Evolutionary conservation across 371 early-diverging fungal species (phyloP).

Genomic region (Apophysomyces variabilis): DNA sequence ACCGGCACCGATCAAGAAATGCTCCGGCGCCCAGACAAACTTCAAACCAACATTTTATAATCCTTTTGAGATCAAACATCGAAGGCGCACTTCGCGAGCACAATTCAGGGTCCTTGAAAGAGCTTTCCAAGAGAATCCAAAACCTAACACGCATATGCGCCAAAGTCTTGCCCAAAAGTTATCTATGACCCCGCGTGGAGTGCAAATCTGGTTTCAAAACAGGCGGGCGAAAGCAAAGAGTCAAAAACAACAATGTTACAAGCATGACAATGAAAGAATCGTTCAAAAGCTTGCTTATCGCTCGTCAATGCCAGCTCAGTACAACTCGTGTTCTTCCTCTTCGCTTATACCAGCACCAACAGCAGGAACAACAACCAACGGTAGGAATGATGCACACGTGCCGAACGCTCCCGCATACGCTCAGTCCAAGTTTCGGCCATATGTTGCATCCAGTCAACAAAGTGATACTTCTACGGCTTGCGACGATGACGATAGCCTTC

Average conservation of each 20-base stretch:
- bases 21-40: constrained; percentile 16
- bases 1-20: constrained; percentile 5
- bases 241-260: background rate
- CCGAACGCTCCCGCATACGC: constrained; percentile 15
- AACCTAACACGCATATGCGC: constrained; percentile 70
- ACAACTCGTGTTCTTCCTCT: background rate
- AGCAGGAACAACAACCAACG: background rate
- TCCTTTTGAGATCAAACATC: constrained; percentile 79
- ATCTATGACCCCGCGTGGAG: constrained; percentile 85
- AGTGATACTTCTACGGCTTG: constrained; percentile 21
- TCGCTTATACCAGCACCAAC: background rate
- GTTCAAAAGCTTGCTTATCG: background rate
- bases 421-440: constrained; percentile 29
- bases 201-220: constrained; percentile 99
- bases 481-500: constrained; percentile 26
- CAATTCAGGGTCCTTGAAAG: constrained; percentile 73
- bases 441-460: constrained; percentile 20
- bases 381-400: constrained; percentile 2
- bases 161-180: constrained; percentile 71
- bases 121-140: constrained; percentile 71
- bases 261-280: constrained; percentile 5
- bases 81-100: constrained; percentile 69
- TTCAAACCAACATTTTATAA: constrained; percentile 72
- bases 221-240: constrained; percentile 82
- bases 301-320: background rate